Evolutionary conservation across 73 alveolate species (phyloP), one percentile per base, ranked within the genome.

Genomic region (Breviolum minutum): DNA sequence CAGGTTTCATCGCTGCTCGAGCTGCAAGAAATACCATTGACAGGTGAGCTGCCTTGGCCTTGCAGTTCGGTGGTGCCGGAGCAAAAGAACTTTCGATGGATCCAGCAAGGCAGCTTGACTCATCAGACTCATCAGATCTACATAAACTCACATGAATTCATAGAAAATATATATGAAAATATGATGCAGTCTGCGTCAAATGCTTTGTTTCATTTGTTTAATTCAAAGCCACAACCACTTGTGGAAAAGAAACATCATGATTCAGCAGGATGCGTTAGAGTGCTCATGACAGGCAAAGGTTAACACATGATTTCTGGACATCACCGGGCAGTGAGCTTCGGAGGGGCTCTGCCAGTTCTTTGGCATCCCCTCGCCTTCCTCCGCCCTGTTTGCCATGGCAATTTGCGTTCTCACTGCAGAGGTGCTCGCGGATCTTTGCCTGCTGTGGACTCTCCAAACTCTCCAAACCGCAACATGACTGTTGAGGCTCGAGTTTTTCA

Each of bases 21-120:
- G 83, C 83, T 73, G n/a, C 7, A 22, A 19, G 54, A 73, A 13
- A 22, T 60, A 76, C 77, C 24, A 8, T 7, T 24, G 60, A 24
- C 68, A 87, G 96, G 96, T 60, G 96, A 89, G 71, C 32, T 89
- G 86, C 96, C 96, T 17, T 89, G 96, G 96, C 87, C 96, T 29
- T 32, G 87, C 63, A 89, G 87, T 40, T 68, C 86, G 8, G 96
- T 89, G 71, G 96, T 89, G 73, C 96, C 96, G 27, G 96, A 89
- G 87, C 96, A 89, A 17, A 89, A 89, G 96, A 68, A 60, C n/a
- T 89, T 89, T 27, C 32, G 66, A n/a, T 89, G 96, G 96, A 89
- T 89, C 17, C 27, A 76, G 61, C 61, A 89, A 86, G 96, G 62
- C 54, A 20, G 11, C 63, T 77, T 8, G 63, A 9, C 17, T 63